A percentile compares a stretch with the other conserved stretches of the same genome.
phyloP scores from a whole-genome alignment of 2,329 filamentous ascomycete genomes.

The Lizonia empirigonia region DNA sequence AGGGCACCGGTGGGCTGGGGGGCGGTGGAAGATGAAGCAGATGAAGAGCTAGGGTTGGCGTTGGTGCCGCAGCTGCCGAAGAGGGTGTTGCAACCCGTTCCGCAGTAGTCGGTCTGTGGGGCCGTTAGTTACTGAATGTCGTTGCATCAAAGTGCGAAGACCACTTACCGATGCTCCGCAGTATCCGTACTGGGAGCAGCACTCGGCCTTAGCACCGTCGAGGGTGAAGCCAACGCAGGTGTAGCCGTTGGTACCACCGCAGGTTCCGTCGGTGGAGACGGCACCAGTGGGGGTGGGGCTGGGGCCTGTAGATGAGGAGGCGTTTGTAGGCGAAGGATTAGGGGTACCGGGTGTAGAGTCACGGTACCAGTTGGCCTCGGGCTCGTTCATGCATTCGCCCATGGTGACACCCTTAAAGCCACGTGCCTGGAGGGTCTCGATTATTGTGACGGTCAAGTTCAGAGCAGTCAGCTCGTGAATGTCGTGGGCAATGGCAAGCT shows the following conservation, averaged over 20 bases:
- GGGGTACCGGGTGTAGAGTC: constrained; percentile 42
- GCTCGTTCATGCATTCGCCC: constrained; percentile 56
- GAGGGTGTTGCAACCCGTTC: constrained; percentile 25
- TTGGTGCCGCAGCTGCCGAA: constrained; percentile 36
- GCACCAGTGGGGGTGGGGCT: constrained; percentile 27
- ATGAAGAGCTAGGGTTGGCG: constrained; percentile 13
- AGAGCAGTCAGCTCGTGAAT: constrained; percentile 54
- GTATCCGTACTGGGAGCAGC: constrained; percentile 53
- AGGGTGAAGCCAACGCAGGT: constrained; percentile 36
- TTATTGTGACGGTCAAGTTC: constrained; percentile 53
- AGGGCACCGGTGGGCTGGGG: constrained; percentile 18
- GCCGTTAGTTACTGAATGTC: background rate
- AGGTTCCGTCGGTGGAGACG: constrained; percentile 28
- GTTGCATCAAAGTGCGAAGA: background rate
- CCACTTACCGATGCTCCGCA: constrained; percentile 39
- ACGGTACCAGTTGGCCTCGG: constrained; percentile 57
- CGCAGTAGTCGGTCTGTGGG: constrained; percentile 16
- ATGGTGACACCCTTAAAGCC: constrained; percentile 54
- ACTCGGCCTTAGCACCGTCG: too few species aligned
- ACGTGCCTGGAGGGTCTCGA: constrained; percentile 45
- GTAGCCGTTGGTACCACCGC: constrained; percentile 32
- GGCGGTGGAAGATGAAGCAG: constrained; percentile 15
- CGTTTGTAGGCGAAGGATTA: constrained; percentile 28
- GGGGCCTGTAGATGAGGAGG: constrained; percentile 13
- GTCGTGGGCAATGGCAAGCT: constrained; percentile 61